Percentiles rank a stretch among this genome's conserved stretches.
phyloP scores from a whole-genome alignment of 441 rosid genomes.

The Brassica hybrid region DNA sequence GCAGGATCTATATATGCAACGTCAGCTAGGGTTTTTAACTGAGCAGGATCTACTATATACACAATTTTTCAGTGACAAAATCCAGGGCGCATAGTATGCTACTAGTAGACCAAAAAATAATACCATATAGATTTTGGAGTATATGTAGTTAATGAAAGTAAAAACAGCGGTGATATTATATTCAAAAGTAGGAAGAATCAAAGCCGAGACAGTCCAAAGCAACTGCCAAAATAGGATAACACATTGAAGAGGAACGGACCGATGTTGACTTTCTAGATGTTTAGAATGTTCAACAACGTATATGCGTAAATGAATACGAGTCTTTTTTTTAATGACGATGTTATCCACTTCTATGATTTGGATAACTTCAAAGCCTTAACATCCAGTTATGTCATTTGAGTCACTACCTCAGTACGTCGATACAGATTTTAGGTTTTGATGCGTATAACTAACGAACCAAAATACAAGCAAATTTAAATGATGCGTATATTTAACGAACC shows the following conservation, averaged over 20 bases:
- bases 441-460: conserved; percentile 7
- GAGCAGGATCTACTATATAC: not conserved
- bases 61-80: not conserved
- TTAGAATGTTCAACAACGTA: not conserved
- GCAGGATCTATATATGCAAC: not conserved
- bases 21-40: not conserved
- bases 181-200: conserved; percentile 11
- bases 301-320: conserved; percentile 10
- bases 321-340: not conserved
- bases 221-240: not conserved
- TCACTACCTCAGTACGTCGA: not conserved
- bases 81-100: not conserved
- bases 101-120: not conserved
- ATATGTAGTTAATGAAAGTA: conserved; percentile 1
- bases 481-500: conserved; percentile 8
- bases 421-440: not conserved
- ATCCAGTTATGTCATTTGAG: conserved; percentile 8
- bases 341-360: conserved; percentile 15
- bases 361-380: not conserved
- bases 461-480: not conserved
- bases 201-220: conserved; percentile 7
- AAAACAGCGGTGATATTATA: conserved; percentile 7
- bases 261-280: not conserved
- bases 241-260: conserved; percentile 9
- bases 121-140: conserved; percentile 6